Evolutionary conservation across 768 basidiomycete genomes (phyloP).

Genomic region (Lactarius indigo): DNA sequence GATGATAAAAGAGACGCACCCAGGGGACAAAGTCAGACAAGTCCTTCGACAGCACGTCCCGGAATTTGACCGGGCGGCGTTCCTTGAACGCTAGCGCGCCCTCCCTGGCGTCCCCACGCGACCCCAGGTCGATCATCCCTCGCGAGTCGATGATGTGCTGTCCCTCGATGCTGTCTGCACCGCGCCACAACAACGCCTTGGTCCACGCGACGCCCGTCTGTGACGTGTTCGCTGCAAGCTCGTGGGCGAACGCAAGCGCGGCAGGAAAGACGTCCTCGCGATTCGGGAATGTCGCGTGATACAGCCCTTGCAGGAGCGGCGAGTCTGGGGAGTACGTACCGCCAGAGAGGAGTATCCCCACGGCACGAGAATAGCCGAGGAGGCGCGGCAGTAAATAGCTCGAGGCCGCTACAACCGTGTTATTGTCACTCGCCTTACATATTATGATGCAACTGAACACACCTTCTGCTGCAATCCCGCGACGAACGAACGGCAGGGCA

Average conservation of each 20-base stretch:
- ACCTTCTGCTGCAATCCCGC: conserved; percentile 51
- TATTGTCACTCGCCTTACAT: neutral
- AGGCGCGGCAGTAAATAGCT: conserved; percentile 53
- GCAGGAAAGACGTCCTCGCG: conserved; percentile 52
- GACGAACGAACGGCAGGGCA: conserved; percentile 47
- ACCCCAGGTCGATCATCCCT: conserved; percentile 40
- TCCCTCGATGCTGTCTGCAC: conserved; percentile 48
- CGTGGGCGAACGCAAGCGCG: conserved; percentile 49
- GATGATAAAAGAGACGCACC: conserved; percentile 35
- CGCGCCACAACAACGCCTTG: conserved; percentile 50
- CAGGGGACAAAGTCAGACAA: conserved; percentile 47
- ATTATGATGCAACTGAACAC: conserved; percentile 1
- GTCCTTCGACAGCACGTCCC: conserved; percentile 42
- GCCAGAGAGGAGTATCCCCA: conserved; percentile 49
- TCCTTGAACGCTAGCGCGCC: conserved; percentile 49
- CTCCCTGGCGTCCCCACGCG: conserved; percentile 42
- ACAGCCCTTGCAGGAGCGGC: conserved; percentile 42
- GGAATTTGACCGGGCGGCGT: conserved; percentile 43
- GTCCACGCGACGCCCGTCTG: conserved; percentile 49
- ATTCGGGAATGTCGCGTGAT: conserved; percentile 44
- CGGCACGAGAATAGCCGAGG: conserved; percentile 49
- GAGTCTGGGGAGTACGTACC: conserved; percentile 43
- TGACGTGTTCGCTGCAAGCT: conserved; percentile 49
- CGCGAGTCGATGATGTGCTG: conserved; percentile 53
- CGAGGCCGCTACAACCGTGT: conserved; percentile 33